A percentile compares a stretch with the other conserved stretches of the same genome.
phyloP scores from a whole-genome alignment of 352 stramenopile genomes.

The Phytophthora tubulina region DNA sequence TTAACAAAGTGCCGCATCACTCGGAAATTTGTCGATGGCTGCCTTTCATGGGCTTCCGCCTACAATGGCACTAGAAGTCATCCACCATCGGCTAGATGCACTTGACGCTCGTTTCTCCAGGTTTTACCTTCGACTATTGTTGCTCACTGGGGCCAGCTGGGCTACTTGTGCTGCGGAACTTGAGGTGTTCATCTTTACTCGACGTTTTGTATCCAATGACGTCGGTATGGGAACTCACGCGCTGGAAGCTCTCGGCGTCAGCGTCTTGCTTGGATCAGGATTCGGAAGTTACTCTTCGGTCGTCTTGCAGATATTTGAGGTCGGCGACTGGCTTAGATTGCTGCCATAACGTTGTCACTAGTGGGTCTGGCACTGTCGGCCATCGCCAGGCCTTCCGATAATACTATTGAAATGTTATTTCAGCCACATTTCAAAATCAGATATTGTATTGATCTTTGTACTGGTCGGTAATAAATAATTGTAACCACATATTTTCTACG shows the following conservation, averaged over 20 bases:
- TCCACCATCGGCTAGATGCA: conserved; percentile 29
- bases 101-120: conserved; percentile 31
- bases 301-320: conserved; percentile 37
- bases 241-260: conserved; percentile 36
- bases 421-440: no score
- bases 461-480: no score
- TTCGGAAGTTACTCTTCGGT: conserved; percentile 42
- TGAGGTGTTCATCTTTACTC: conserved; percentile 49
- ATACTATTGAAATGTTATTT: no score
- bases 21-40: no score
- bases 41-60: no score
- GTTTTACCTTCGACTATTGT: conserved; percentile 44
- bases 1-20: no score
- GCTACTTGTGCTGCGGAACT: conserved; percentile 48
- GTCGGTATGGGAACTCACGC: conserved; percentile 38
- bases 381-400: background rate
- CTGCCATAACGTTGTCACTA: conserved; percentile 43
- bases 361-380: conserved; percentile 36
- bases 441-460: no score
- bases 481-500: no score
- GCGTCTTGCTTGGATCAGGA: conserved; percentile 33
- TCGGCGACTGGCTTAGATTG: conserved; percentile 36
- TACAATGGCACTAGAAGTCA: no score
- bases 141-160: conserved; percentile 44
- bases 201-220: conserved; percentile 31